Conservation (phyloP, 2,329 filamentous ascomycete species). For the Xylariaceae sp. region DNA sequence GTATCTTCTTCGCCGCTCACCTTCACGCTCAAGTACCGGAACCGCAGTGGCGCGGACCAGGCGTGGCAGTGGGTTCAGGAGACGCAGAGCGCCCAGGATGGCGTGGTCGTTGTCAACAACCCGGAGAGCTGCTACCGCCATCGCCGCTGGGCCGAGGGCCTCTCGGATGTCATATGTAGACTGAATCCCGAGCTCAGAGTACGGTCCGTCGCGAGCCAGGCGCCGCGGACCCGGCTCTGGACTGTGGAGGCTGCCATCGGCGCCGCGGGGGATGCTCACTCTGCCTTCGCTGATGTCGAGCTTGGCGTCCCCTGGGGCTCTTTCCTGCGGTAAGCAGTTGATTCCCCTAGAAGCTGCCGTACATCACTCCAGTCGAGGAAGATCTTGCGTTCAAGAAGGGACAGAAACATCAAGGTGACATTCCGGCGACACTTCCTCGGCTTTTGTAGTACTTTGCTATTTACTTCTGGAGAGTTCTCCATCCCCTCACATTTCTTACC, state of each 20-base stretch:
- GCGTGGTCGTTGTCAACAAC: slow-evolving; percentile 47
- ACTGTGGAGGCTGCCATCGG: slow-evolving; percentile 51
- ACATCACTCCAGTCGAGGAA: no score
- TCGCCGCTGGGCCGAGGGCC: slow-evolving; percentile 23
- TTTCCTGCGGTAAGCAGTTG: slow-evolving; percentile 40
- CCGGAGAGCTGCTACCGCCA: no score
- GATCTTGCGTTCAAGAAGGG: no score
- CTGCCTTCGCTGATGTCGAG: slow-evolving; percentile 46
- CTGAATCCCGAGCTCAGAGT: slow-evolving; percentile 51
- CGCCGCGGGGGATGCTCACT: slow-evolving; percentile 48
- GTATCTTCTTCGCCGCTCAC: slow-evolving; percentile 41
- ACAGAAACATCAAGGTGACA: no score
- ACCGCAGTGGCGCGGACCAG: slow-evolving; percentile 37
- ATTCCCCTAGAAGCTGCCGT: no score
- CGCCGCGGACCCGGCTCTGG: slow-evolving; percentile 64
- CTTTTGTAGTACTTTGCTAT: no score
- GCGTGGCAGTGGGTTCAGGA: slow-evolving; percentile 67
- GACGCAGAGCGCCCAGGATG: slow-evolving; percentile 55
- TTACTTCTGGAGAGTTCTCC: no score
- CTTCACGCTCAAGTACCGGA: slow-evolving; percentile 67
- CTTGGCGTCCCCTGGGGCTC: slow-evolving; percentile 57
- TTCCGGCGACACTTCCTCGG: no score
- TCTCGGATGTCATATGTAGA: slow-evolving; percentile 49
- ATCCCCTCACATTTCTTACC: neutral
- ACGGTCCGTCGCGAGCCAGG: slow-evolving; percentile 52